Evolutionary conservation across 352 stramenopile species (phyloP), one percentile per base, ranked within the genome.

Genomic region (Phytophthora vignae): DNA sequence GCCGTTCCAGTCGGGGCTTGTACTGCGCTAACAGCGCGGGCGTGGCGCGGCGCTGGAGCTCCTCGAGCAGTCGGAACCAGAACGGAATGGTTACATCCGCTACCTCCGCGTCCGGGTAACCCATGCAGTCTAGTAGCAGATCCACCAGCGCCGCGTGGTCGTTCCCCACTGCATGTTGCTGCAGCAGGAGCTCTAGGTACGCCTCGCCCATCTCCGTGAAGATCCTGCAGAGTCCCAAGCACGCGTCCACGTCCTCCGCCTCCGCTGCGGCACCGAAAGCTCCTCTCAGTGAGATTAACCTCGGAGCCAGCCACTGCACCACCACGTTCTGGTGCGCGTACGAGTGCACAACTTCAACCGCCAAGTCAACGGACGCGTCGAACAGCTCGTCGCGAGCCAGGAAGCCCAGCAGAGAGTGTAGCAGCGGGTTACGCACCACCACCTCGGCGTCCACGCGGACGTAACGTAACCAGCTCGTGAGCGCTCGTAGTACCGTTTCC

Each of bases 181-280:
- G 67, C n/a, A 97, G 40, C 9, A 97, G 71, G 55, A 97, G 55
- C 36, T 89, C 73, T 54, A 98, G 78, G 73, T 96, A 97, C 14
- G 84, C 84, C 54, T 98, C 93, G 10, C 83, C 88, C 76, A 97
- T 94, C 65, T 98, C 93, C 0, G 93, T 97, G 63, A 98, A 98
- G 48, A 98, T 85, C 14, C 92, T 83, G 63, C 90, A 96, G 5
- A 98, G 77, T 0, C 88, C 90, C 12, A 92, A 57, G 56, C 84
- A 94, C 53, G 84, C 76, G 64, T 97, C 90, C 22, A 83, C 84
- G 55, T 97, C 80, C 56, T 97, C 90, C 0, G 82, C 76, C 19
- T 74, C 52, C 3, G 76, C 85, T 0, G 88, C 88, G 3, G 58
- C 22, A 6, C 65, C 71, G 74, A 96, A 94, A n/a, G 78, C 64